phyloP scores from a whole-genome alignment of 805 yeast species.

The Candida palmyrensis region DNA sequence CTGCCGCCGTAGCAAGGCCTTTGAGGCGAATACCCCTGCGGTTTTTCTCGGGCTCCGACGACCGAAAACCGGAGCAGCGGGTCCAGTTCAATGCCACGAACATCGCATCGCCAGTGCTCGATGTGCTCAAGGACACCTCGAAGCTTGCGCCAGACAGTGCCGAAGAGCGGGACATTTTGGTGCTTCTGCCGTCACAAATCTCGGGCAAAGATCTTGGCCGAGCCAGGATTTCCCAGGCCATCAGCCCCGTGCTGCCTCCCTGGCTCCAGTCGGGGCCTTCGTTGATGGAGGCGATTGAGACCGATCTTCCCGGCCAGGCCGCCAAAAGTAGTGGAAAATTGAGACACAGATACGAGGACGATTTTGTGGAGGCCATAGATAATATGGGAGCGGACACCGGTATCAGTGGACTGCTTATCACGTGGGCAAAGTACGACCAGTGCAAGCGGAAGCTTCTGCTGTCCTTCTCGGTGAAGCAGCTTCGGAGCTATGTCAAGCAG shows the following conservation, averaged over 20 bases:
- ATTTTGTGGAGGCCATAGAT: not conserved
- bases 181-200: slow-evolving; percentile 1
- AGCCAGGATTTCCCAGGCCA: too few species aligned
- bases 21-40: too few species aligned
- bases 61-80: too few species aligned
- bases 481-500: slow-evolving; percentile 7
- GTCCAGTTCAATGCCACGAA: too few species aligned
- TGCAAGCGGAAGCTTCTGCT: slow-evolving; percentile 5
- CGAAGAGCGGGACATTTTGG: slow-evolving; percentile 5
- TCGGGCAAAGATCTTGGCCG: too few species aligned
- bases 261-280: not conserved
- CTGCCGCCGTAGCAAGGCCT: too few species aligned
- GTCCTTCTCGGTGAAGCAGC: slow-evolving; percentile 13
- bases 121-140: slow-evolving; percentile 5
- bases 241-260: too few species aligned
- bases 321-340: too few species aligned
- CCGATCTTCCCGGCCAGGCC: not conserved
- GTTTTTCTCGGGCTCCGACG: too few species aligned
- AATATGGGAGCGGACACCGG: too few species aligned
- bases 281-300: not conserved
- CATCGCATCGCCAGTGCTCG: slow-evolving; percentile 1
- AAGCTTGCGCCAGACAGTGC: not conserved
- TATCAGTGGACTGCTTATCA: too few species aligned
- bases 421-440: slow-evolving; percentile 7
- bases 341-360: not conserved